Conservation (phyloP, 257 asterid genomes). For the Ligustrum vulgare region DNA sequence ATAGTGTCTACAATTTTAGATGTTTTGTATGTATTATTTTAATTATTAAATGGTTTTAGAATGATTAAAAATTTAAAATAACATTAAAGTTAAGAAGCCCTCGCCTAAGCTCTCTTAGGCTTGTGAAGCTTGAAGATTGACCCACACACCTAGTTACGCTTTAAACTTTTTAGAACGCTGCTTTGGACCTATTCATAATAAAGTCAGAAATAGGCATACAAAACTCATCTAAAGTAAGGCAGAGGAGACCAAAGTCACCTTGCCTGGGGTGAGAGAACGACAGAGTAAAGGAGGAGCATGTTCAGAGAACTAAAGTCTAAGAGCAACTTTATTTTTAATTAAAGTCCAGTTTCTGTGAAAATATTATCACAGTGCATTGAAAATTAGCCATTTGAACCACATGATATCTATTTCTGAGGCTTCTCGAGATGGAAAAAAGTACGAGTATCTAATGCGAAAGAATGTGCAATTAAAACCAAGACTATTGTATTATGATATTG, state of each 20-base stretch:
- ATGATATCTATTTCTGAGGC: neutral
- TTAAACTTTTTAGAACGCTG: too few species aligned
- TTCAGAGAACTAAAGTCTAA: neutral
- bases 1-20: too few species aligned
- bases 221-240: neutral
- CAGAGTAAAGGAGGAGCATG: neutral
- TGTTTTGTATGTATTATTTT: too few species aligned
- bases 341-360: neutral
- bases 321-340: neutral
- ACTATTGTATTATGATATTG: neutral
- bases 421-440: neutral
- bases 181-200: neutral
- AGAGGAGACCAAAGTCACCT: neutral
- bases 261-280: neutral
- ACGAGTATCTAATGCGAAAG: constrained; percentile 4
- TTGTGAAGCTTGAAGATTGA: too few species aligned
- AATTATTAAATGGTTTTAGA: too few species aligned
- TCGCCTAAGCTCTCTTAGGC: too few species aligned
- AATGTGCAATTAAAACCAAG: constrained; percentile 4
- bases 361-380: neutral
- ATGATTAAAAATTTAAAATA: too few species aligned
- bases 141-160: too few species aligned
- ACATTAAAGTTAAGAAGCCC: too few species aligned
- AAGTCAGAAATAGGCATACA: neutral
- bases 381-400: neutral